Conservation (phyloP, 2,329 filamentous ascomycete species). For the Botryotinia calthae region DNA sequence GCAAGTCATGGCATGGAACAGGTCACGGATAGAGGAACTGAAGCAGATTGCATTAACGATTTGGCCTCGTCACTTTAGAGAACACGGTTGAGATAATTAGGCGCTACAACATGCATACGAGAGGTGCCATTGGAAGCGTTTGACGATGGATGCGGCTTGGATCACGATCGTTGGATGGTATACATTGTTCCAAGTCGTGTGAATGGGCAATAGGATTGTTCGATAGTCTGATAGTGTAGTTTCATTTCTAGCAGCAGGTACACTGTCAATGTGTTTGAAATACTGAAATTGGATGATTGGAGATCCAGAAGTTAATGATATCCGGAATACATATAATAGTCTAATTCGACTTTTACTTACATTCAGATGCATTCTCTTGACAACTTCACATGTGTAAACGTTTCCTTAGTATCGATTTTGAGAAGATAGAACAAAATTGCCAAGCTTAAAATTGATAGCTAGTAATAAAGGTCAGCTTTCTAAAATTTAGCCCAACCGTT, state of each 20-base stretch:
- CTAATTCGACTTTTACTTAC: background rate
- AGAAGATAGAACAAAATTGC: background rate
- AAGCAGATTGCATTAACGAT: background rate
- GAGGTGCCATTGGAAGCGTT: slow-evolving; percentile 3
- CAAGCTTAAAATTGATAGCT: background rate
- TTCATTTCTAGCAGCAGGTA: slow-evolving; percentile 6
- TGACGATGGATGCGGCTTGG: background rate
- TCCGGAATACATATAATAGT: background rate
- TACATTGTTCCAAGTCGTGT: background rate
- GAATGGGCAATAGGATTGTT: background rate
- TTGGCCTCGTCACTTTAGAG: background rate
- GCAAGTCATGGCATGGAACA: slow-evolving; percentile 5
- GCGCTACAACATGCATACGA: background rate
- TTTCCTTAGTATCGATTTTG: background rate
- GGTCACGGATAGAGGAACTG: background rate
- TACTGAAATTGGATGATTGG: slow-evolving; percentile 3
- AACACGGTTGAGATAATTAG: background rate
- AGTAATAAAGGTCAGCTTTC: background rate
- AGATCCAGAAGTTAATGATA: background rate
- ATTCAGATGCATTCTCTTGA: background rate
- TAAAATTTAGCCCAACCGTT: background rate
- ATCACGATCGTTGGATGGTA: slow-evolving; percentile 6
- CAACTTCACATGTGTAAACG: background rate
- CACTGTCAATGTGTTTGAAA: slow-evolving; percentile 15
- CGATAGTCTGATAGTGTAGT: slow-evolving; percentile 7